Base-by-base conservation (phyloP, 2,329 filamentous ascomycete species). In the Aspergillus pseudoglaucus region DNA sequence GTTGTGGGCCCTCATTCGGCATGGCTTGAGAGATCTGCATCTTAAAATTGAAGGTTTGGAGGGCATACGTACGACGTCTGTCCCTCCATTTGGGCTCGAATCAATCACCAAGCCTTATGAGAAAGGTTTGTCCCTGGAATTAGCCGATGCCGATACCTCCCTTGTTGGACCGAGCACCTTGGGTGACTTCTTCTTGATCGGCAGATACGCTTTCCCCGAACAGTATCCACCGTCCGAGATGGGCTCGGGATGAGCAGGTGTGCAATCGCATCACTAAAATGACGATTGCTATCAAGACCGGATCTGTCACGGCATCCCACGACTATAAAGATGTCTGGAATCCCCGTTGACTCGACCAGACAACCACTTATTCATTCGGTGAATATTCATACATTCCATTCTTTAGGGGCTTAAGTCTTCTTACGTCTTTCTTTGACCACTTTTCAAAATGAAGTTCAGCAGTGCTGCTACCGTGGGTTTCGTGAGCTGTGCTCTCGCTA, bases 401-500 rank as follows among this genome's bases (percentile, higher is more conserved):
- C 40, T 6, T 39, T 39, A 12, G 10, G 10, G 12, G 10, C n/a
- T n/a, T 3, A 40, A 40, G 38, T n/a, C 40, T 25, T 17, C n/a
- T 15, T 25, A 8, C 23, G 40, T 25, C 40, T 42, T 39, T 39
- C 37, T 20, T 39, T 39, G 8, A 27, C n/a, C 7, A 42, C n/a
- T 12, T 22, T 18, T 10, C 40, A 42, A 14, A 42, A 42, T 42
- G 40, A 42, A 42, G 20, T 42, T 25, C 40, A 42, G 40, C 40
- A 17, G 22, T 27, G 40, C 40, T 27, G 40, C 20, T 27, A 27
- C 40, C 15, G 20, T 42, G 40, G 40, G 40, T 4, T 42, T 42
- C 40, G 40, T 42, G 40, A 42, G 40, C 40, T 42, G 23, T 22
- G 40, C 40, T 42, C 40, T 42, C 22, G 40, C 40, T 27, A 9